Conservation (phyloP, 2,329 filamentous ascomycete species). For the Blastomyces parvus region DNA sequence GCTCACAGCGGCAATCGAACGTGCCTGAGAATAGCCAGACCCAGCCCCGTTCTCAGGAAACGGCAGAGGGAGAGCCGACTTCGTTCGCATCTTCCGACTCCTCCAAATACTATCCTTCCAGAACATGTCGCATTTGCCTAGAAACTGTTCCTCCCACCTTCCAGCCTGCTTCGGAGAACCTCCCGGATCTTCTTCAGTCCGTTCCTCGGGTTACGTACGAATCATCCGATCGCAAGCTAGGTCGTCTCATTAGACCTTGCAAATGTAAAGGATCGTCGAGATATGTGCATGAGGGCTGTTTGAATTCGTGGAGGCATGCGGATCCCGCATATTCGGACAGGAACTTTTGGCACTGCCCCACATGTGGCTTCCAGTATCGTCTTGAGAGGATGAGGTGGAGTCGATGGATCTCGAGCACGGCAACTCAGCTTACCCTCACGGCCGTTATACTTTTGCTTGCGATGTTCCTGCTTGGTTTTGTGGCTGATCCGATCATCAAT, state of each 20-base stretch:
- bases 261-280: slow-evolving; percentile 86
- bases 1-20: neutral
- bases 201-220: slow-evolving; percentile 56
- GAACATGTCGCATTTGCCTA: slow-evolving; percentile 83
- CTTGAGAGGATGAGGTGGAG: slow-evolving; percentile 69
- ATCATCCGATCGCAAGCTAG: slow-evolving; percentile 62
- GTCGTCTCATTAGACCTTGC: slow-evolving; percentile 78
- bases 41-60: neutral
- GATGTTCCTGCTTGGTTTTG: slow-evolving; percentile 76
- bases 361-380: slow-evolving; percentile 74
- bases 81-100: neutral
- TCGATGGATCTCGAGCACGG: slow-evolving; percentile 55
- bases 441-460: slow-evolving; percentile 58
- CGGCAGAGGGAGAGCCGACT: neutral
- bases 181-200: slow-evolving; percentile 49
- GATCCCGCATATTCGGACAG: slow-evolving; percentile 54
- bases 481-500: slow-evolving; percentile 87
- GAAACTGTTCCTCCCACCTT: slow-evolving; percentile 59
- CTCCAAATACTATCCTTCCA: slow-evolving; percentile 52
- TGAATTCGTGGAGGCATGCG: slow-evolving; percentile 70
- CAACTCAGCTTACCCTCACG: slow-evolving; percentile 62
- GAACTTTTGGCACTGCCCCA: slow-evolving; percentile 81
- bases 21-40: neutral
- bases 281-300: slow-evolving; percentile 88
- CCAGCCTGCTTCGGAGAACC: slow-evolving; percentile 43